These are phyloP conservation scores for Ceratobasidium sp. DNA, from an alignment of 1,284 basidiomycete species.

Conservation along the genomic window DNA sequence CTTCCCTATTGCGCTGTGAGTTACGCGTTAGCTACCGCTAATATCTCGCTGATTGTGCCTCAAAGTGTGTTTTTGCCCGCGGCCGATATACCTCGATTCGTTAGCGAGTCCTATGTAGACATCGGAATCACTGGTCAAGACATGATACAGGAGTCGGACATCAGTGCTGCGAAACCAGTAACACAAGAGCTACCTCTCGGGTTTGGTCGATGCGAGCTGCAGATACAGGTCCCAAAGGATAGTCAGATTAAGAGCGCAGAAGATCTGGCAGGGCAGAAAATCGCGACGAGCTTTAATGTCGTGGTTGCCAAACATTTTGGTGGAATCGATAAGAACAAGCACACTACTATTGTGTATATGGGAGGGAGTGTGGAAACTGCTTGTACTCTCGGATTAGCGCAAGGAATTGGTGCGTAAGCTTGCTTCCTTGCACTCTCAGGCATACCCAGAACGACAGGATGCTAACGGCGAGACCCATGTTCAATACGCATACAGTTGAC, in stretches of 20 bases:
- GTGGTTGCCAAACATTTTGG: slow-evolving; percentile 86
- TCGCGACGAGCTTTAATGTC: slow-evolving; percentile 96
- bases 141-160: slow-evolving; percentile 92
- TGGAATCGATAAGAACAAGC: slow-evolving; percentile 72
- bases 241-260: slow-evolving; percentile 80
- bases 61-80: slow-evolving; percentile 98
- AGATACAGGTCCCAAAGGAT: slow-evolving; percentile 93
- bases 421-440: too few relatives aligned
- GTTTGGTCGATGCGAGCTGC: slow-evolving; percentile 95
- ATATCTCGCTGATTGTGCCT: too few relatives aligned
- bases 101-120: slow-evolving; percentile 97
- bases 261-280: slow-evolving; percentile 88
- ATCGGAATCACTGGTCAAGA: slow-evolving; percentile 95
- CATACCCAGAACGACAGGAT: too few relatives aligned
- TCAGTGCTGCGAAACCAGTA: slow-evolving; percentile 81
- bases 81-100: slow-evolving; percentile 97
- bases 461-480: too few relatives aligned
- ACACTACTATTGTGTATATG: slow-evolving; percentile 94
- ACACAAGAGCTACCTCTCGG: slow-evolving; percentile 87
- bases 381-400: slow-evolving; percentile 96
- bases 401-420: too few relatives aligned
- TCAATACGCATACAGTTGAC: too few relatives aligned
- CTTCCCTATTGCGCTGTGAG: slow-evolving; percentile 91
- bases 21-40: too few relatives aligned
- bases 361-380: slow-evolving; percentile 98